A percentile compares a stretch with the other conserved stretches of the same genome.
phyloP scores from a whole-genome alignment of 1,139 yeast species.

The Debaryomyces sp. region DNA sequence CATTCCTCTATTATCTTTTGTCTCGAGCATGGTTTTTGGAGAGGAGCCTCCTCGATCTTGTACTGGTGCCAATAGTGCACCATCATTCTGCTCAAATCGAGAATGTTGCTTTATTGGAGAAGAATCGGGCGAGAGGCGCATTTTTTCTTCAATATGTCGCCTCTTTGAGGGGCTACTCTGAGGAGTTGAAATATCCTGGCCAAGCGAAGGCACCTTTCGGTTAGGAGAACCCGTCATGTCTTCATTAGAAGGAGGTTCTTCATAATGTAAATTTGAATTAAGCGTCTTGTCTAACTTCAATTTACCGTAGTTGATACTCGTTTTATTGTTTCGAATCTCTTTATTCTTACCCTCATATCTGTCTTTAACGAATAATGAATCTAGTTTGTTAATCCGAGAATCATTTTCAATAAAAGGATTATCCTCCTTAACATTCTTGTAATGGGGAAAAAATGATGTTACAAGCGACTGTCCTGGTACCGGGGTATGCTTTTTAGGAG shows the following conservation, averaged over 20 bases:
- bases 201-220: background rate
- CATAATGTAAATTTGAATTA: background rate
- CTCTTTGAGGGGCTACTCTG: background rate
- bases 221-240: background rate
- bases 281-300: background rate
- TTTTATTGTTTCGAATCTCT: background rate
- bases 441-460: constrained; percentile 5
- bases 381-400: background rate
- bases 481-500: background rate
- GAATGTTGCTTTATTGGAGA: background rate
- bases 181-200: background rate
- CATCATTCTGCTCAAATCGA: background rate
- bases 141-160: background rate
- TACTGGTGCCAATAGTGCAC: background rate
- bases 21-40: background rate
- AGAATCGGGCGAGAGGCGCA: background rate
- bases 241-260: background rate
- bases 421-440: background rate
- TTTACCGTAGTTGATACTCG: background rate
- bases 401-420: constrained; percentile 5
- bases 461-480: constrained; percentile 5
- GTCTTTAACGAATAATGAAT: background rate
- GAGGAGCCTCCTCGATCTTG: background rate
- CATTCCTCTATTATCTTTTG: too few species aligned
- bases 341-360: background rate